Evolutionary conservation across 2,329 filamentous ascomycete genomes (phyloP), one percentile per base, ranked within the genome.

Genomic region (Didymella sp.): DNA sequence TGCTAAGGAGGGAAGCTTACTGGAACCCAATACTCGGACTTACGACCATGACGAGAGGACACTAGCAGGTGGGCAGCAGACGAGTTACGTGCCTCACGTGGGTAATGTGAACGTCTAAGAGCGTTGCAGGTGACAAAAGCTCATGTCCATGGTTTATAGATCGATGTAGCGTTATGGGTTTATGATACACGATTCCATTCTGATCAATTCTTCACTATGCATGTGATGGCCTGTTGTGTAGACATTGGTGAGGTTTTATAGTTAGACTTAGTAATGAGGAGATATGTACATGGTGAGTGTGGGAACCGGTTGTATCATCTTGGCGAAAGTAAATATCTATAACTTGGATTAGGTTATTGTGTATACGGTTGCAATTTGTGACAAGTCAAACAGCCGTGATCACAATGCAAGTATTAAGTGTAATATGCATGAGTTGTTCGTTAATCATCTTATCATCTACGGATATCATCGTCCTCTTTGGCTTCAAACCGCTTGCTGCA

Each of bases 401-500:
- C 19, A 38, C 4, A 4, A 21, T 38, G 35, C 17, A 38, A 21
- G 9, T 38, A 12, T 12, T 21, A 19, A 13, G 35, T 11, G 19
- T 13, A 3, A 5, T 13, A 35, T 21, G 37, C 21, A 22, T 11
- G 27, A 31, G 17, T 33, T 42, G 41, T 47, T 53, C 43, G n/a
- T 47, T 47, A 54, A 35, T 54, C 51, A 21, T 54, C 27, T 42
- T 35, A 47, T 54, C 43, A 21, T 54, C 43, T 54, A 47, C 35
- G 35, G 5, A 31, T 19, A 21, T 24, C 17, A n/a, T 17, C 24
- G 8, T 11, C 2, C 31, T 38, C 38, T 41, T 33, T 45, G 7
- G 19, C 25, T 28, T 27, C 27, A 38, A 40, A 13, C 22, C 17
- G 17, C 33, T 40, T n/a, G 30, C 21, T 27, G 19, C 35, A 21